phyloP scores from a whole-genome alignment of 1,284 basidiomycete species.

The Pseudozyma thailandica region DNA sequence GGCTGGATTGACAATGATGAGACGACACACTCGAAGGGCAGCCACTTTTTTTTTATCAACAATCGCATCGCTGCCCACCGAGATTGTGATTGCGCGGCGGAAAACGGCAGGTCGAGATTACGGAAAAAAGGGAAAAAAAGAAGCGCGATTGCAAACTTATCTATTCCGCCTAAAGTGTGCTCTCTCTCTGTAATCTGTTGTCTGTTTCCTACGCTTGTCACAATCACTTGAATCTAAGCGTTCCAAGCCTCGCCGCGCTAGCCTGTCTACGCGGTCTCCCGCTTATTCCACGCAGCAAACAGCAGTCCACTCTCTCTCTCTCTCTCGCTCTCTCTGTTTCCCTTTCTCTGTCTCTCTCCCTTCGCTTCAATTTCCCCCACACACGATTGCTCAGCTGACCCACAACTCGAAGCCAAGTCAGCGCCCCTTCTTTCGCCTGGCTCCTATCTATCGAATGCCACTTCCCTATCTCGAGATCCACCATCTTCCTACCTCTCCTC shows the following conservation, averaged over 20 bases:
- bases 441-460: slow-evolving; percentile 11
- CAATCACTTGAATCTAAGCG: too few species aligned
- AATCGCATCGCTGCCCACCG: not conserved
- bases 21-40: not conserved
- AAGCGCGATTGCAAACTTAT: slow-evolving; percentile 12
- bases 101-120: slow-evolving; percentile 22
- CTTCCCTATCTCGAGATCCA: slow-evolving; percentile 27
- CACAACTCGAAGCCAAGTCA: not conserved
- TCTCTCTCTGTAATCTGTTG: too few species aligned
- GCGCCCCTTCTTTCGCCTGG: not conserved
- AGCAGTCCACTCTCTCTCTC: not conserved
- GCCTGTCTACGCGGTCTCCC: slow-evolving; percentile 14
- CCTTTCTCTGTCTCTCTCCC: not conserved
- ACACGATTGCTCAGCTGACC: slow-evolving; percentile 26
- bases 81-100: slow-evolving; percentile 9
- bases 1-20: not conserved
- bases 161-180: slow-evolving; percentile 1
- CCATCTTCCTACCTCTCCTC: slow-evolving; percentile 16
- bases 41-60: slow-evolving; percentile 5
- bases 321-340: not conserved
- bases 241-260: slow-evolving; percentile 22
- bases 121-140: slow-evolving; percentile 20
- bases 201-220: too few species aligned
- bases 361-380: slow-evolving; percentile 2
- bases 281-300: slow-evolving; percentile 2